phyloP scores from a whole-genome alignment of 2,329 filamentous ascomycete genomes.

The Drechslerella dactyloides region DNA sequence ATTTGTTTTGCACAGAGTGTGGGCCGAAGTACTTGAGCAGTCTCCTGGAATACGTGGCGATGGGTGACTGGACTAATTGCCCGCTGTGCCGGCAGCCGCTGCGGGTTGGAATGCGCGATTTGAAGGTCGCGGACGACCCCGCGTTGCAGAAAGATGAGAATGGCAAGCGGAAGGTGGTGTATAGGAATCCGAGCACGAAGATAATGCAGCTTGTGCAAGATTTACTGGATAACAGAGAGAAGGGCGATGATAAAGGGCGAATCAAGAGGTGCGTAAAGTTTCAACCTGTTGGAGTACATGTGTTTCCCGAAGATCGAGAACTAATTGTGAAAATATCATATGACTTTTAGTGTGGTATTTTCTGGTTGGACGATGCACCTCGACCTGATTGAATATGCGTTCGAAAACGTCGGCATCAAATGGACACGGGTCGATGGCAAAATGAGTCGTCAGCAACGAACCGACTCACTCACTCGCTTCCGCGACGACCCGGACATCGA shows the following conservation, averaged over 20 bases:
- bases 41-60: conserved; percentile 47
- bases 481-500: conserved; percentile 51
- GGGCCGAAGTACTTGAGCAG: conserved; percentile 45
- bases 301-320: neutral
- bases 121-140: conserved; percentile 65
- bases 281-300: too few relatives aligned
- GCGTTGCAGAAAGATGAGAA: conserved; percentile 61
- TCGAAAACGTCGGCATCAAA: conserved; percentile 54
- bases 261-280: conserved; percentile 68
- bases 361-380: conserved; percentile 55
- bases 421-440: conserved; percentile 56
- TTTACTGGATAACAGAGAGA: conserved; percentile 69
- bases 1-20: conserved; percentile 80
- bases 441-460: conserved; percentile 51
- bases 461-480: conserved; percentile 54
- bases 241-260: conserved; percentile 71
- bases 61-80: conserved; percentile 61
- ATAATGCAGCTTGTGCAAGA: conserved; percentile 81
- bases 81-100: conserved; percentile 72
- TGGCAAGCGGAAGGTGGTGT: conserved; percentile 68
- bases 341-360: conserved; percentile 56
- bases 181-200: conserved; percentile 89
- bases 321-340: conserved; percentile 50
- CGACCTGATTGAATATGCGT: conserved; percentile 51
- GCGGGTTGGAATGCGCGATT: conserved; percentile 69